Evolutionary conservation across 2,329 filamentous ascomycete species (phyloP).

Genomic region (Zopfia rhizophila): DNA sequence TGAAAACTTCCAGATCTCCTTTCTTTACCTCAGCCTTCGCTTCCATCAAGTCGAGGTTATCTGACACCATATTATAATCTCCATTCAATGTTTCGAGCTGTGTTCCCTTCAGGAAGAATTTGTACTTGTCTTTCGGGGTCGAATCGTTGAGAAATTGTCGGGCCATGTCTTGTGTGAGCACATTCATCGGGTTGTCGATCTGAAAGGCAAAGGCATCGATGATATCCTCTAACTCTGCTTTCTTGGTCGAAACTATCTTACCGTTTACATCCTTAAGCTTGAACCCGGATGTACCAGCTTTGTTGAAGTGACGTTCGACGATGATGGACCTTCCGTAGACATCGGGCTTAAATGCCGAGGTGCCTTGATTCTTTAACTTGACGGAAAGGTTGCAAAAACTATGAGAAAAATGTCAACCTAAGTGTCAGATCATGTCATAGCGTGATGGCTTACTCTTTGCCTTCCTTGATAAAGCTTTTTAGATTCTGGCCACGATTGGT

Average conservation of each 20-base stretch:
- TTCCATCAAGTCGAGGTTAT: conserved; percentile 78
- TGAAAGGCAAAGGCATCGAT: conserved; percentile 93
- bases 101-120: conserved; percentile 94
- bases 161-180: conserved; percentile 94
- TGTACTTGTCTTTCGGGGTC: conserved; percentile 86
- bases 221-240: conserved; percentile 88
- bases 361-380: conserved; percentile 88
- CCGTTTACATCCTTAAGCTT: conserved; percentile 81
- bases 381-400: conserved; percentile 75
- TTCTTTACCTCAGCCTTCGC: conserved; percentile 69
- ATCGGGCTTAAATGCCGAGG: conserved; percentile 83
- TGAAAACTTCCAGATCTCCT: conserved; percentile 71
- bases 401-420: conserved; percentile 9
- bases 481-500: conserved; percentile 92
- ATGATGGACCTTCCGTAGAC: conserved; percentile 86
- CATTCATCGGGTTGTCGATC: conserved; percentile 96
- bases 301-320: conserved; percentile 89
- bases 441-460: conserved; percentile 69
- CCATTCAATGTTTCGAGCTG: conserved; percentile 91
- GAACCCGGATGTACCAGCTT: conserved; percentile 79
- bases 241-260: conserved; percentile 81
- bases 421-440: not conserved
- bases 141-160: conserved; percentile 91
- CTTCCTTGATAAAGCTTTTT: conserved; percentile 91
- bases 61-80: conserved; percentile 86